A percentile compares a stretch with the other conserved stretches of the same genome.
Evolutionary conservation across 768 basidiomycete species (phyloP).

Genomic region (Rhizopogon salebrosus): DNA sequence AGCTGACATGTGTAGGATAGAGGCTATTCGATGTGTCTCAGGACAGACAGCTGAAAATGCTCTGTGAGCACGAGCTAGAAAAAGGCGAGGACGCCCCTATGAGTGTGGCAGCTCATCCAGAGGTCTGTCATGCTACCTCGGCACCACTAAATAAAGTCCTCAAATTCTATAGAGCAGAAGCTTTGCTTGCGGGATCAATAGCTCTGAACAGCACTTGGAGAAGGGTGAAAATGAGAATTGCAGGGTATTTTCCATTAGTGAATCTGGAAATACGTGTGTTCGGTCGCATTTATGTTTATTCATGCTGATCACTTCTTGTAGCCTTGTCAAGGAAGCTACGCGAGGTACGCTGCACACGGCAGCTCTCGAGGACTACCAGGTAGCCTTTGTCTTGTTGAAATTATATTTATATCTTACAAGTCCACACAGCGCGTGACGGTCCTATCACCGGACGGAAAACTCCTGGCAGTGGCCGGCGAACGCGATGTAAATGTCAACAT

Average conservation of each 20-base stretch:
- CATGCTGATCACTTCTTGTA: slow-evolving; percentile 22
- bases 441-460: slow-evolving; percentile 61
- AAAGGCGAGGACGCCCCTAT: slow-evolving; percentile 92
- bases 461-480: slow-evolving; percentile 70
- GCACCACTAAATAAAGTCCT: neutral
- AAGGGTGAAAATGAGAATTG: slow-evolving; percentile 81
- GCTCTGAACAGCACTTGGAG: slow-evolving; percentile 53
- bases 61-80: slow-evolving; percentile 71
- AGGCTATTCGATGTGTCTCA: slow-evolving; percentile 60
- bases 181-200: slow-evolving; percentile 87
- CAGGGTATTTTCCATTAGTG: slow-evolving; percentile 52
- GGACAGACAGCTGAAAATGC: slow-evolving; percentile 46
- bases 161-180: slow-evolving; percentile 33
- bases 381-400: slow-evolving; percentile 26
- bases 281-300: neutral
- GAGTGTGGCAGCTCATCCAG: slow-evolving; percentile 74
- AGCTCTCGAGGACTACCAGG: slow-evolving; percentile 82
- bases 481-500: slow-evolving; percentile 49
- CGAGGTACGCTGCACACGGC: slow-evolving; percentile 56
- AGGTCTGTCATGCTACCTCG: slow-evolving; percentile 35
- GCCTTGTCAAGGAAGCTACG: slow-evolving; percentile 47
- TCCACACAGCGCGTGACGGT: slow-evolving; percentile 78
- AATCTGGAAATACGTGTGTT: slow-evolving; percentile 1
- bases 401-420: slow-evolving; percentile 4
- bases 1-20: slow-evolving; percentile 30